Conservation (phyloP, 805 yeast species). For the Cyberlindnera euphorbiiphila region DNA sequence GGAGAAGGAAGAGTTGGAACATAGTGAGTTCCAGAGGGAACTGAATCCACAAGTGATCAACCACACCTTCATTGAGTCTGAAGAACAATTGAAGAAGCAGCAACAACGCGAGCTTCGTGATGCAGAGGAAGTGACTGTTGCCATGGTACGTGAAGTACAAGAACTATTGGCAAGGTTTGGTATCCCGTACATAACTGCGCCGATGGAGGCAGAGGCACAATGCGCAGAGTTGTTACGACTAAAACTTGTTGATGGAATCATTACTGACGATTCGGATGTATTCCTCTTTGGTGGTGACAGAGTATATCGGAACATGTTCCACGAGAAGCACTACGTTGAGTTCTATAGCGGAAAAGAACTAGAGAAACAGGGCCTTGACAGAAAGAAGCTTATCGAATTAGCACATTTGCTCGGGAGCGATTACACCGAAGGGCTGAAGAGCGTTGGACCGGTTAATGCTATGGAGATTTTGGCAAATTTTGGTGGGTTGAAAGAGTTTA, state of each 20-base stretch:
- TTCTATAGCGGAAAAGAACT: slow-evolving; percentile 63
- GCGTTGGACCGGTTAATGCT: slow-evolving; percentile 91
- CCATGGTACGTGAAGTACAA: slow-evolving; percentile 88
- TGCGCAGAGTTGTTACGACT: slow-evolving; percentile 77
- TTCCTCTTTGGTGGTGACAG: slow-evolving; percentile 85
- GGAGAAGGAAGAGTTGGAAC: slow-evolving; percentile 67
- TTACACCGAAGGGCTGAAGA: slow-evolving; percentile 88
- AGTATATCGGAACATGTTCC: slow-evolving; percentile 90
- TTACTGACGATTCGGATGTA: slow-evolving; percentile 97
- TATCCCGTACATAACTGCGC: slow-evolving; percentile 91
- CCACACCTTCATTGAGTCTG: slow-evolving; percentile 31
- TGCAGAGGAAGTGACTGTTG: slow-evolving; percentile 83
- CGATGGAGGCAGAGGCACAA: slow-evolving; percentile 99
- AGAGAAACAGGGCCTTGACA: slow-evolving; percentile 61
- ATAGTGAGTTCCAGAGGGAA: slow-evolving; percentile 52
- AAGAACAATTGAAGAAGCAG: slow-evolving; percentile 52
- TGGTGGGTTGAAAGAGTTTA: slow-evolving; percentile 37
- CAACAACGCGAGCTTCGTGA: slow-evolving; percentile 72
- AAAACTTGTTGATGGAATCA: slow-evolving; percentile 85
- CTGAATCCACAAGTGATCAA: slow-evolving; percentile 29
- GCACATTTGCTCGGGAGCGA: slow-evolving; percentile 91
- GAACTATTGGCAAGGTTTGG: slow-evolving; percentile 85
- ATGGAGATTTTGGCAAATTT: slow-evolving; percentile 90
- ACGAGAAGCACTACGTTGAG: slow-evolving; percentile 88
- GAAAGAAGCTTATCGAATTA: slow-evolving; percentile 65